Conservation (phyloP, 495 filamentous ascomycete genomes). For the Endocarpon pusillum region DNA sequence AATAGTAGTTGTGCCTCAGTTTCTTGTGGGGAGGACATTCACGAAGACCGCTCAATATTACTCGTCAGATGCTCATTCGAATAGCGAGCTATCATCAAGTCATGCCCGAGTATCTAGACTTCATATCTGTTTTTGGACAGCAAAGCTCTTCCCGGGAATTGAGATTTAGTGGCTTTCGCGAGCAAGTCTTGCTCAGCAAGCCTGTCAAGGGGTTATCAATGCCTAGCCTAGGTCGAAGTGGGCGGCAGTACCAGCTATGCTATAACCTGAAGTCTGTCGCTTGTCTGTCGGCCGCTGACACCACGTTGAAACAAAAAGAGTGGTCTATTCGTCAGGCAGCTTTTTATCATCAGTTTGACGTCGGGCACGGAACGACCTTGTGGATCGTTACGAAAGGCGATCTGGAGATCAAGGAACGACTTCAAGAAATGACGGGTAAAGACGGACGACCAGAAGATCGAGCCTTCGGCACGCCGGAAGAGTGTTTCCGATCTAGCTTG, state of each 20-base stretch:
- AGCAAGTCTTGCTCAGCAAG: conserved; percentile 9
- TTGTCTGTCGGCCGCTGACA: background rate
- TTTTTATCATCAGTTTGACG: conserved; percentile 29
- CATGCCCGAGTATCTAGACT: conserved; percentile 26
- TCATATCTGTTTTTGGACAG: conserved; percentile 22
- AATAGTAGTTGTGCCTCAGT: conserved; percentile 4
- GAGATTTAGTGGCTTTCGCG: conserved; percentile 14
- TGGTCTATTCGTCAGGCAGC: conserved; percentile 28
- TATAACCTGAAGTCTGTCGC: conserved; percentile 25
- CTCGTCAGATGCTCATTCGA: conserved; percentile 15
- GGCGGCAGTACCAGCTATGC: conserved; percentile 20
- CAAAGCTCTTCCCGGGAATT: conserved; percentile 13
- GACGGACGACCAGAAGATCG: conserved; percentile 15
- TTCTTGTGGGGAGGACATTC: conserved; percentile 13
- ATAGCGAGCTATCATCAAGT: conserved; percentile 28
- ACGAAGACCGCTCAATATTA: conserved; percentile 10
- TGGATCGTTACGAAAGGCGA: conserved; percentile 16
- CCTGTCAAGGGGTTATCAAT: conserved; percentile 5
- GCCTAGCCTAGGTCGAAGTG: conserved; percentile 19
- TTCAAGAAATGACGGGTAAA: conserved; percentile 17
- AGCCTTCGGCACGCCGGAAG: conserved; percentile 12
- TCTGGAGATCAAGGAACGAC: conserved; percentile 16
- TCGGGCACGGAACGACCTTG: conserved; percentile 16
- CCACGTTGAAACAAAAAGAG: conserved; percentile 4
- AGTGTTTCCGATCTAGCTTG: conserved; percentile 18